Percentiles rank a stretch among this genome's conserved stretches.
phyloP scores from a whole-genome alignment of 83 land plant species.

The Isoetes engelmannii region DNA sequence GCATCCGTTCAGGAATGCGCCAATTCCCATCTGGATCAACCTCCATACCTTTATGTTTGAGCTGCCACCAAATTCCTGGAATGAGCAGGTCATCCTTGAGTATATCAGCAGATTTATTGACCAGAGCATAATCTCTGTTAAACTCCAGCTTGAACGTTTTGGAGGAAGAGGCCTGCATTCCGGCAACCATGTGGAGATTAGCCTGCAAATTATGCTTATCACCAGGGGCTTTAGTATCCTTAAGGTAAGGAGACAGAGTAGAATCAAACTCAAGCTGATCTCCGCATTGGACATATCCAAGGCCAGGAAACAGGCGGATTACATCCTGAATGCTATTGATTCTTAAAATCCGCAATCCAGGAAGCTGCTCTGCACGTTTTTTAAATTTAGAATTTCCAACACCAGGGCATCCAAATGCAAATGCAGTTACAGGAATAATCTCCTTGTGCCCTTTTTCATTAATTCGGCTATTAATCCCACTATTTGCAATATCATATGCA shows the following conservation, averaged over 20 bases:
- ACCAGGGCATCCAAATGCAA: too few species aligned
- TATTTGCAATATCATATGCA: slow-evolving; percentile 15
- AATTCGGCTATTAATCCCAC: too few species aligned
- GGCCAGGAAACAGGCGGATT: too few species aligned
- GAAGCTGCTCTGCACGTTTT: too few species aligned
- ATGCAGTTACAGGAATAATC: too few species aligned
- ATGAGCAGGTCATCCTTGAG: slow-evolving; percentile 39
- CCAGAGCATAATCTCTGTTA: slow-evolving; percentile 36
- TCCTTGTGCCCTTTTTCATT: too few species aligned
- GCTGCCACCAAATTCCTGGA: slow-evolving; percentile 40
- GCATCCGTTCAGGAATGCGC: slow-evolving; percentile 38
- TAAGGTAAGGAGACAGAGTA: slow-evolving; percentile 42
- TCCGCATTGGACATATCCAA: slow-evolving; percentile 47
- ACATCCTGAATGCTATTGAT: too few species aligned
- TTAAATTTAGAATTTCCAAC: too few species aligned
- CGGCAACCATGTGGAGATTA: slow-evolving; percentile 62
- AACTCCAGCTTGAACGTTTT: slow-evolving; percentile 35
- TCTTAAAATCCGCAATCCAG: too few species aligned
- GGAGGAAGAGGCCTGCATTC: slow-evolving; percentile 33
- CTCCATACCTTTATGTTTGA: slow-evolving; percentile 47
- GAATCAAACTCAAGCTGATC: slow-evolving; percentile 41
- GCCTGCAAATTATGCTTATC: slow-evolving; percentile 59
- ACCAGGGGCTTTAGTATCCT: slow-evolving; percentile 28
- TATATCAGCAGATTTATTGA: slow-evolving; percentile 37
- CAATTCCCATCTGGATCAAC: slow-evolving; percentile 43